These are phyloP conservation scores for Pyropia haitanensis DNA, from an alignment of 23 red algal species.

Conservation along the genomic window DNA sequence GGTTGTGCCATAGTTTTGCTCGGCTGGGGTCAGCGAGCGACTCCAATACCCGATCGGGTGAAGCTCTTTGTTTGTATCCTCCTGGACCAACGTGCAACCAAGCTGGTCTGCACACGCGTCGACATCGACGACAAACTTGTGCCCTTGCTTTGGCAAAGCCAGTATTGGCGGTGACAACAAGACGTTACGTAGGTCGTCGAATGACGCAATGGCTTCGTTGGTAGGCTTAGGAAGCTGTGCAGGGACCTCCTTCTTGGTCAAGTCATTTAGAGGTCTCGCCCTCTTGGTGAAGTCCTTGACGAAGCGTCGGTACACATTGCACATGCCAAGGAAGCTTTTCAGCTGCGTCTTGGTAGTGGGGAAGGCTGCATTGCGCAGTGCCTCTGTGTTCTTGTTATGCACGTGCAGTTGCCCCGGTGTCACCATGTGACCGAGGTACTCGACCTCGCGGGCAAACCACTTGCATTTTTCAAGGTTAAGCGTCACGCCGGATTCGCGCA, in stretches of 20 bases:
- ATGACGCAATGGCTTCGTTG: neutral
- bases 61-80: neutral
- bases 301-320: slow-evolving; percentile 17
- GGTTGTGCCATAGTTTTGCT: slow-evolving; percentile 11
- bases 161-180: slow-evolving; percentile 6
- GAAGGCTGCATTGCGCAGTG: neutral
- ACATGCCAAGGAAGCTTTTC: slow-evolving; percentile 7
- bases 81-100: slow-evolving; percentile 12
- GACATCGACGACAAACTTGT: slow-evolving; percentile 8
- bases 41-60: slow-evolving; percentile 14
- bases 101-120: slow-evolving; percentile 9
- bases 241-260: slow-evolving; percentile 3
- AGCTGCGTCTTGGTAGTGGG: slow-evolving; percentile 8
- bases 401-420: neutral
- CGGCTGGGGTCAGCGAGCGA: neutral
- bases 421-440: slow-evolving; percentile 10
- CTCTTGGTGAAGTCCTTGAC: slow-evolving; percentile 10
- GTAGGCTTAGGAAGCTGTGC: neutral
- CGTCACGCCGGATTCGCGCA: neutral
- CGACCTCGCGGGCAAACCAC: neutral
- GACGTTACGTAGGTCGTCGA: neutral
- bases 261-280: neutral
- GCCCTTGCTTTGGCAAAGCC: neutral
- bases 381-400: neutral
- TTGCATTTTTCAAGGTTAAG: slow-evolving; percentile 13